Base-by-base conservation (phyloP, 768 basidiomycete species). In the Termitomyces sp. region DNA sequence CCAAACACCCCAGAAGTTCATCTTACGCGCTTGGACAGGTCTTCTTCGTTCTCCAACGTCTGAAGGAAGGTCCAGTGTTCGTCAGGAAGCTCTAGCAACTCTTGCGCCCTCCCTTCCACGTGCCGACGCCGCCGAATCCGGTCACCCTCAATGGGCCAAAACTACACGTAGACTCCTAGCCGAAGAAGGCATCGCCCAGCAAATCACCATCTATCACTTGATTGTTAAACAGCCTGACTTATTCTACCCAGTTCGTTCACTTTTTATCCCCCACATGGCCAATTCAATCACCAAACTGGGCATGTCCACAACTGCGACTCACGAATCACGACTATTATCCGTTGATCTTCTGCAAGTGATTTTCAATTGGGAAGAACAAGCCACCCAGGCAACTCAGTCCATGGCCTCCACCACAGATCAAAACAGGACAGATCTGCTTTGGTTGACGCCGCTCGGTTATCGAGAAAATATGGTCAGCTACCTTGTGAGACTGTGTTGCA, bases 381-480 rank as follows among this genome's bases (percentile, higher is more conserved):
- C 79, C 60, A 74, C 67, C 8, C 71, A 77, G 60, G 67, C 70
- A 13, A 41, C 56, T 16, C 61, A 57, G 38, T 50, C 55, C 26
- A 58, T 56, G 53, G 47, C 65, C 2, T 64, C 59, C 26, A 56
- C 59, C 20, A 50, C 61, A 18, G 71, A 74, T 26, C 61, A 61
- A n/a, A 63, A 53, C 35, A 60, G 52, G 9, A 64, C 66, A 43
- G 72, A 73, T 49, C 61, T 69, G 49, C 57, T 68, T 38, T 95
- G 93, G 92, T 71, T 82, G 23, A 91, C 91, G 0, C 93, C 95
- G 2, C 74, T 91, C 32, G 79, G 81, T 23, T 86, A 93, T 58
- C 84, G 93, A 32, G 96, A 98, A 73, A 88, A 88, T 60, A 91
- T 97, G 75, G 89, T 98, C 63, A 95, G 93, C 75, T 97, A 95